Evolutionary conservation across 805 yeast species (phyloP), one percentile per base, ranked within the genome.

Genomic region (Aciculoconidium aculeatum): DNA sequence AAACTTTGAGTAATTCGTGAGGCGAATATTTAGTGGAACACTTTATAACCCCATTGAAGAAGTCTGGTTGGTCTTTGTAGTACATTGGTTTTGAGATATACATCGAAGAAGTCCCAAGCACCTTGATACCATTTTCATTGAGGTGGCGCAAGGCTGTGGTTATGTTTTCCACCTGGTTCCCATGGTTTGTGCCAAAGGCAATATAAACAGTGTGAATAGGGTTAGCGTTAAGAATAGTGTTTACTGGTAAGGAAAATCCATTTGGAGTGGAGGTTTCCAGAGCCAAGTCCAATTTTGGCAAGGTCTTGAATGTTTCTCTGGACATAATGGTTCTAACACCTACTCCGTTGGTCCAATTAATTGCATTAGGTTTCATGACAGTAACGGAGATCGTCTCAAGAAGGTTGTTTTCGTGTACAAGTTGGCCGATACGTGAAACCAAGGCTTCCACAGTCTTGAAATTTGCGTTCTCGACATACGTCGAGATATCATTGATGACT

Each of bases 31-130:
- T 61, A 0, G 40, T 40, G n/a, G 55, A 35, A 10, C 82, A 62
- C 39, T 79, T 73, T 10, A 85, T 48, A 3, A 78, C 94, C 3
- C 96, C 97, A 52, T 92, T 92, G 43, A 77, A 60, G 47, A 92
- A 92, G 44, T 76, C 77, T 2, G 75, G 69, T 56, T 92, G 99
- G 32, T 86, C 83, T 19, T 68, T 54, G 39, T 69, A 75, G 53
- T 87, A 92, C 97, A 92, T 90, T 21, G 99, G 97, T 44, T 80
- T 84, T 12, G 96, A 84, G 35, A 80, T 76, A 53, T 85, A 92
- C 31, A 90, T 57, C 0, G 94, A 75, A 0, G 97, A 88, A 0
- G 90, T 72, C 3, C 70, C 62, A 3, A 65, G 35, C 0, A 92
- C 70, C 8, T 53, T 41, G 11, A 83, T 63, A 0, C 50, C 47